These are phyloP conservation scores for Ceratocystis albifundus DNA, from an alignment of 2,329 filamentous ascomycete genomes.

Conservation along the genomic window DNA sequence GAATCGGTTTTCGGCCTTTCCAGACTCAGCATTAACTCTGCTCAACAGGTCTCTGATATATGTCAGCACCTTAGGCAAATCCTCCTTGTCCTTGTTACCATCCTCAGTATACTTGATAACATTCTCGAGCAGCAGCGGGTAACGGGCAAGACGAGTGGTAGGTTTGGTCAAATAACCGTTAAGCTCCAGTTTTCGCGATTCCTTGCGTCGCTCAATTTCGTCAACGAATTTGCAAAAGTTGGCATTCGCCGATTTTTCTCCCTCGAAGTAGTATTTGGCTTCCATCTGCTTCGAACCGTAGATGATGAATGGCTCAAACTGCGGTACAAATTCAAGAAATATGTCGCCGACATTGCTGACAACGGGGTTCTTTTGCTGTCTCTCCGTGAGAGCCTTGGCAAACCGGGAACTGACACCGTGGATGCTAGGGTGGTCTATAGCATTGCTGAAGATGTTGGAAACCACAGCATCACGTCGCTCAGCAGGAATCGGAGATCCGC, in stretches of 20 bases:
- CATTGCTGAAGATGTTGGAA: constrained; percentile 88
- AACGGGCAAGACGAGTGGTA: constrained; percentile 85
- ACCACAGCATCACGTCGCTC: constrained; percentile 82
- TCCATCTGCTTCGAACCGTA: constrained; percentile 94
- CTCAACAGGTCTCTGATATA: constrained; percentile 79
- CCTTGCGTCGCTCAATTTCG: constrained; percentile 88
- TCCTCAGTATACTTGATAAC: constrained; percentile 84
- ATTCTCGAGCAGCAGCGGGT: constrained; percentile 82
- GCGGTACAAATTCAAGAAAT: constrained; percentile 81
- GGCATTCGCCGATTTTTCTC: constrained; percentile 77
- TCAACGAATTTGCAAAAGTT: constrained; percentile 87
- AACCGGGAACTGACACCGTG: constrained; percentile 83
- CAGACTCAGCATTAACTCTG: constrained; percentile 86
- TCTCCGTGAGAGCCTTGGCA: constrained; percentile 73
- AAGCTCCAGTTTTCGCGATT: constrained; percentile 89
- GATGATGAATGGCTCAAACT: constrained; percentile 90
- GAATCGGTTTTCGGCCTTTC: constrained; percentile 95
- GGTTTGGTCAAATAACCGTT: constrained; percentile 98
- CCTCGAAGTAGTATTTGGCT: constrained; percentile 96
- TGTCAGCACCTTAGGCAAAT: constrained; percentile 78
- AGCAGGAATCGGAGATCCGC: constrained; percentile 76
- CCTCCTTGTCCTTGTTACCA: constrained; percentile 69
- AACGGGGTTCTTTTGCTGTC: constrained; percentile 82
- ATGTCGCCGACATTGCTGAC: constrained; percentile 87
- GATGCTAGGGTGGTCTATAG: constrained; percentile 69